These are phyloP conservation scores for Melastoma malabathricum DNA, from an alignment of 345 rosid species.

Conservation along the genomic window DNA sequence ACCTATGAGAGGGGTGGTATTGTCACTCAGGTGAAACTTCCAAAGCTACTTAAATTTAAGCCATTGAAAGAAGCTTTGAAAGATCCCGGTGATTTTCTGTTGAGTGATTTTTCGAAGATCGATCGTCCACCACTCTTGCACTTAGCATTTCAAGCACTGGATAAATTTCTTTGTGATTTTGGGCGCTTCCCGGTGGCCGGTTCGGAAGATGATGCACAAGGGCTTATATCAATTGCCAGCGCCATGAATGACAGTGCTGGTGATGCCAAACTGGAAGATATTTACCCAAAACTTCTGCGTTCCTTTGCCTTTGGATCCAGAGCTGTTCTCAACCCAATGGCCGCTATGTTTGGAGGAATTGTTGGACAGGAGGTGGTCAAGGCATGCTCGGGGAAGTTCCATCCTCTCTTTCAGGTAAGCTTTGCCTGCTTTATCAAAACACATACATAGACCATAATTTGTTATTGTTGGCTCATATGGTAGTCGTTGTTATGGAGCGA, in stretches of 20 bases:
- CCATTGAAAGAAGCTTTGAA: constrained; percentile 72
- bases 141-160: constrained; percentile 90
- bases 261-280: constrained; percentile 59
- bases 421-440: background rate
- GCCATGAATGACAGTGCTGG: constrained; percentile 54
- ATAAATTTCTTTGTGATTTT: constrained; percentile 49
- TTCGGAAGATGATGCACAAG: constrained; percentile 85
- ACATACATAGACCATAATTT: no score
- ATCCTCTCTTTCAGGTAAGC: constrained; percentile 84
- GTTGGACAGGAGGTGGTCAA: constrained; percentile 98
- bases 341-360: constrained; percentile 98
- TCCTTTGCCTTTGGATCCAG: constrained; percentile 91
- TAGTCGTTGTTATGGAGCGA: constrained; percentile 1
- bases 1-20: constrained; percentile 85
- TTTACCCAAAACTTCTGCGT: constrained; percentile 60
- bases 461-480: background rate
- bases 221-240: constrained; percentile 48
- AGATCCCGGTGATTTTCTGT: constrained; percentile 91
- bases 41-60: constrained; percentile 74
- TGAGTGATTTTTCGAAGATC: constrained; percentile 88
- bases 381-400: constrained; percentile 98
- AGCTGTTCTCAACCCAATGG: constrained; percentile 98
- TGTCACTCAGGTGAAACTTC: constrained; percentile 88
- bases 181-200: constrained; percentile 80
- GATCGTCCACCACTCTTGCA: constrained; percentile 86